Conservation (phyloP, 208 protist species). For the Entamoeba invadens region DNA sequence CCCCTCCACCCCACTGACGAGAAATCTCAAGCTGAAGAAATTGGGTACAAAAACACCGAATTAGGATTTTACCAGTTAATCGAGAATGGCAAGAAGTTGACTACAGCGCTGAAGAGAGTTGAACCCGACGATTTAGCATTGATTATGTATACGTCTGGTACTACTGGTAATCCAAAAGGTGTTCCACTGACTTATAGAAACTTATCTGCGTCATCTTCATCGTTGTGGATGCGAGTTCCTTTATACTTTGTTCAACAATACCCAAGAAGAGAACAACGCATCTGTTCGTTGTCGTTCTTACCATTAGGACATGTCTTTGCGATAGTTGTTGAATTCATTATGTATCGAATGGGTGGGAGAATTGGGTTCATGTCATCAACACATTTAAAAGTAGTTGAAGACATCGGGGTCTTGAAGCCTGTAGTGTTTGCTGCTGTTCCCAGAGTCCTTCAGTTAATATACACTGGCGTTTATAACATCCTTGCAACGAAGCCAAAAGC, state of each 20-base stretch:
- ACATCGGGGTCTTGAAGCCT: background rate
- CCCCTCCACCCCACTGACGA: background rate
- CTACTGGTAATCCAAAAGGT: conserved; percentile 26
- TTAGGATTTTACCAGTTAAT: background rate
- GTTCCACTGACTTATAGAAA: conserved; percentile 16
- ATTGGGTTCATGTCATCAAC: background rate
- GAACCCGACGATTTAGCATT: conserved; percentile 9
- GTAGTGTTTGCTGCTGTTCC: background rate
- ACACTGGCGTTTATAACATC: background rate
- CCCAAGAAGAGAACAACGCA: background rate
- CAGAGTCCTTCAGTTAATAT: background rate
- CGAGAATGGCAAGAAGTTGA: background rate
- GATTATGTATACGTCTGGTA: conserved; percentile 30
- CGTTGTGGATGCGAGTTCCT: background rate
- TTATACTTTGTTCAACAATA: background rate
- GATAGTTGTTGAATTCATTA: background rate
- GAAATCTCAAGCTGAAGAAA: background rate
- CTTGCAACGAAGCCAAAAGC: background rate
- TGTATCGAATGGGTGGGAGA: background rate
- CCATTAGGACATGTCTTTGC: conserved; percentile 14
- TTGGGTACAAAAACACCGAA: background rate
- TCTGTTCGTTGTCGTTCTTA: background rate
- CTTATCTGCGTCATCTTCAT: background rate
- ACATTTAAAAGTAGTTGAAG: background rate
- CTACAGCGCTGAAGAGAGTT: conserved; percentile 5